Evolutionary conservation across 164 flowering plant species (phyloP).

Genomic region (Umbilicus rupestris): DNA sequence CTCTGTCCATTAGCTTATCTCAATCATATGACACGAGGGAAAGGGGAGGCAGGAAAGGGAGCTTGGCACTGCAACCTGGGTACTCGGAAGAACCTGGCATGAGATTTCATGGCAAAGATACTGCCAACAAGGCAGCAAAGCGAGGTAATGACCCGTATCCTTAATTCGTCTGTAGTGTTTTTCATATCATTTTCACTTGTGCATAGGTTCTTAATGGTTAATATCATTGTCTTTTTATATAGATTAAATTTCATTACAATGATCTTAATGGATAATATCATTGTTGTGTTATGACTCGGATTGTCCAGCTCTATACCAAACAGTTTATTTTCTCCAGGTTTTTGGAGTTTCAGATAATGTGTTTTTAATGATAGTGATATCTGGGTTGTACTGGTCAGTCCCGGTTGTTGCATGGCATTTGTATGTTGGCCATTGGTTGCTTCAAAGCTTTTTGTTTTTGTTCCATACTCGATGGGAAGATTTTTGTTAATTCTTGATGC

Average conservation of each 20-base stretch:
- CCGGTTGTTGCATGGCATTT: background rate
- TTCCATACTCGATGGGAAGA: background rate
- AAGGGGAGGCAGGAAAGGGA: constrained; percentile 67
- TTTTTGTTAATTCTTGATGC: constrained; percentile 33
- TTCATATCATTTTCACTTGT: background rate
- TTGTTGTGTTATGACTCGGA: background rate
- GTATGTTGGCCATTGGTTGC: background rate
- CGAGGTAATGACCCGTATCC: constrained; percentile 95
- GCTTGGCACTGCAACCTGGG: constrained; percentile 48
- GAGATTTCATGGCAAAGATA: constrained; percentile 74
- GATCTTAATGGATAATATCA: background rate
- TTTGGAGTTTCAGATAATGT: too few species aligned
- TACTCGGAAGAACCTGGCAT: constrained; percentile 63
- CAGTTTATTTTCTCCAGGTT: too few species aligned
- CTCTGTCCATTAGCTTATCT: constrained; percentile 36
- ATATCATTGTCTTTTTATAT: too few species aligned
- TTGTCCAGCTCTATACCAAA: background rate
- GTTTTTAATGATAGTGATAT: background rate
- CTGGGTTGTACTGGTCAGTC: background rate
- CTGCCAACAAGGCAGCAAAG: constrained; percentile 51
- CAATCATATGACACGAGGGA: constrained; percentile 81
- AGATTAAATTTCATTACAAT: too few species aligned
- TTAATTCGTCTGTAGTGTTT: constrained; percentile 14
- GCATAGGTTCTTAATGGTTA: constrained; percentile 1
- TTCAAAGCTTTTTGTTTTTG: background rate